phyloP scores from a whole-genome alignment of 495 filamentous ascomycete genomes.

The Daldinia childiae region DNA sequence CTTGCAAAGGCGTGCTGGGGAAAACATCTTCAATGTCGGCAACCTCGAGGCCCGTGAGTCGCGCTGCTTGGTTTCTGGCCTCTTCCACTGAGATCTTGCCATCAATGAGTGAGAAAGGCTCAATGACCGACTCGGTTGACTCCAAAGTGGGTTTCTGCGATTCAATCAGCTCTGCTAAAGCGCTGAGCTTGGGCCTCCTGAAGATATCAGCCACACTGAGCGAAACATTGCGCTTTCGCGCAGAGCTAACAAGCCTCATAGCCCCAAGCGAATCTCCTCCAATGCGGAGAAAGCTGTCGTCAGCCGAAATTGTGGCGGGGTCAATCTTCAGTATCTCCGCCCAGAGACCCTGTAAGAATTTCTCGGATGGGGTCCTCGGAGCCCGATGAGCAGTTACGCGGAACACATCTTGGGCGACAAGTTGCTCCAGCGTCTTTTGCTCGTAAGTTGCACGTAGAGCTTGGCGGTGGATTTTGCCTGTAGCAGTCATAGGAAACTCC shows the following conservation, averaged over 20 bases:
- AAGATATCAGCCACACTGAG: not conserved
- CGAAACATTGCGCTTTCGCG: not conserved
- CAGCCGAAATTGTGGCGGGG: not conserved
- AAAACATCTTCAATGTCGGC: not conserved
- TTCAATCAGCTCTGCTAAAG: not conserved
- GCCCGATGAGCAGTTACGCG: not conserved
- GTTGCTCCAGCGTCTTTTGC: not conserved
- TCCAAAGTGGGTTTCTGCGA: not conserved
- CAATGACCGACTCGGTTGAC: not conserved
- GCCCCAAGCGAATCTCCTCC: not conserved
- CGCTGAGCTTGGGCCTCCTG: not conserved
- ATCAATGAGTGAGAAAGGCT: not conserved
- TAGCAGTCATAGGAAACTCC: not conserved
- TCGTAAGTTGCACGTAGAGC: not conserved
- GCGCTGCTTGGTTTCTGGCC: not conserved
- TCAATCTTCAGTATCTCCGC: not conserved
- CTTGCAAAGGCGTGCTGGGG: not conserved
- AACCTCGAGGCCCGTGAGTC: not conserved
- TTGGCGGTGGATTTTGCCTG: not conserved
- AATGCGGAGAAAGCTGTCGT: not conserved
- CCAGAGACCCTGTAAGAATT: not conserved
- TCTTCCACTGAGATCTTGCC: not conserved
- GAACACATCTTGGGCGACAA: not conserved
- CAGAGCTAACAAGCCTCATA: not conserved
- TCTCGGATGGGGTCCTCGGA: not conserved